Evolutionary conservation across 2,329 filamentous ascomycete species (phyloP).

Genomic region (Catunica adiposa): DNA sequence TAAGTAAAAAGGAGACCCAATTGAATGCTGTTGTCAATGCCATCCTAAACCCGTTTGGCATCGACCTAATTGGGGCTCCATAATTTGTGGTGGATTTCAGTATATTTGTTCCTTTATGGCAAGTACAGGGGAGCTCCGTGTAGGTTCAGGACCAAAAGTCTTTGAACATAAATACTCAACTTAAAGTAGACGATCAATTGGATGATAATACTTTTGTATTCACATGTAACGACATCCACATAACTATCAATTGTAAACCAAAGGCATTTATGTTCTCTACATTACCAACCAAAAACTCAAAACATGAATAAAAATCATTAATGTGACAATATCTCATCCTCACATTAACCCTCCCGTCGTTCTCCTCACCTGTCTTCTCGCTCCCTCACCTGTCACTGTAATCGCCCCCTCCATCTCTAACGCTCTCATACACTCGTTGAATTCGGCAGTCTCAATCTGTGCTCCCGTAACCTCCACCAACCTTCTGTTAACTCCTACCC

Average conservation of each 20-base stretch:
- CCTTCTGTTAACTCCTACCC: constrained; percentile 58
- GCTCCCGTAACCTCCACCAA: constrained; percentile 56
- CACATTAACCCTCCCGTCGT: constrained; percentile 5
- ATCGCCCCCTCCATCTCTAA: constrained; percentile 75
- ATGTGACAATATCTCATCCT: not conserved
- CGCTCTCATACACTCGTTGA: constrained; percentile 61
- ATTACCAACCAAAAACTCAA: not conserved
- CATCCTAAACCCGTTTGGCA: not conserved
- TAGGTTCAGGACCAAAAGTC: not conserved
- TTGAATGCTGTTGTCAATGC: not conserved
- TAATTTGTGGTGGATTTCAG: not conserved
- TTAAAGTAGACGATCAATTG: too few relatives aligned
- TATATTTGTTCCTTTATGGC: not conserved
- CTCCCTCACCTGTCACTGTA: constrained; percentile 68
- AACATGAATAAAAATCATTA: not conserved
- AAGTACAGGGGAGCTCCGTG: not conserved
- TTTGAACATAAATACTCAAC: not conserved
- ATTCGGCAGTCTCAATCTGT: constrained; percentile 61
- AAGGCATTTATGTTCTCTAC: not conserved
- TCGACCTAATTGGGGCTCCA: not conserved
- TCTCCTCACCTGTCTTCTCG: constrained; percentile 50
- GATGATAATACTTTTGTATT: not conserved
- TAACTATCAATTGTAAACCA: too few relatives aligned
- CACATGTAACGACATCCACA: too few relatives aligned
- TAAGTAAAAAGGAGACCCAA: not conserved